These are phyloP conservation scores for Dothideomycetes sp. DNA, from an alignment of 2,329 filamentous ascomycete genomes.

Conservation along the genomic window DNA sequence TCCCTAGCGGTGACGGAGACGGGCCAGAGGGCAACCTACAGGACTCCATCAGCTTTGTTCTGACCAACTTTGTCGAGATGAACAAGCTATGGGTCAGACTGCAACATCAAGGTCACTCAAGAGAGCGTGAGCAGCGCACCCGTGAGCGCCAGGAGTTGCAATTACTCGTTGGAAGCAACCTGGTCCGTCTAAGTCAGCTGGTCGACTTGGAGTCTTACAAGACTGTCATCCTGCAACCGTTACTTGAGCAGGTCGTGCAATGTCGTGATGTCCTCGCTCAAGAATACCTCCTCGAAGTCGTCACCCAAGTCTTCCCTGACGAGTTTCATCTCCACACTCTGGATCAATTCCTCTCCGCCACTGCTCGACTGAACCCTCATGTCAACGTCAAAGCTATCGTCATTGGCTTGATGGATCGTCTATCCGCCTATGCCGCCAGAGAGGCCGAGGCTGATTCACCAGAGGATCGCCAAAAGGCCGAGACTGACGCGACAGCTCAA, in stretches of 20 bases:
- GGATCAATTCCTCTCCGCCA: slow-evolving; percentile 87
- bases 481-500: slow-evolving; percentile 71
- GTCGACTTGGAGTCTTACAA: slow-evolving; percentile 95
- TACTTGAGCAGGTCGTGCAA: slow-evolving; percentile 94
- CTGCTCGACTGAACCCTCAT: slow-evolving; percentile 84
- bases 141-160: slow-evolving; percentile 93
- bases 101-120: slow-evolving; percentile 93
- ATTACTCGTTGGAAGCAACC: slow-evolving; percentile 88
- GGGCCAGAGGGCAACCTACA: slow-evolving; percentile 92
- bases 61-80: slow-evolving; percentile 99
- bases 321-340: slow-evolving; percentile 96
- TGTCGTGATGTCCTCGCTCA: slow-evolving; percentile 94
- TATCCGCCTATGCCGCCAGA: slow-evolving; percentile 88
- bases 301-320: slow-evolving; percentile 97
- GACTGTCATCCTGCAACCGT: slow-evolving; percentile 71
- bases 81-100: slow-evolving; percentile 98
- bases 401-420: slow-evolving; percentile 91
- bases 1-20: slow-evolving; percentile 73
- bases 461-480: slow-evolving; percentile 63
- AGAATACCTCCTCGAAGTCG: slow-evolving; percentile 94
- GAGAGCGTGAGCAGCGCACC: slow-evolving; percentile 84
- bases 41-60: slow-evolving; percentile 94
- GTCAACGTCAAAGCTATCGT: slow-evolving; percentile 98
- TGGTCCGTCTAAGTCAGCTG: slow-evolving; percentile 87
- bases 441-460: slow-evolving; percentile 63